A percentile compares a stretch with the other conserved stretches of the same genome.
Conservation (phyloP, 495 filamentous ascomycete species). For the Tuber aestivum region DNA sequence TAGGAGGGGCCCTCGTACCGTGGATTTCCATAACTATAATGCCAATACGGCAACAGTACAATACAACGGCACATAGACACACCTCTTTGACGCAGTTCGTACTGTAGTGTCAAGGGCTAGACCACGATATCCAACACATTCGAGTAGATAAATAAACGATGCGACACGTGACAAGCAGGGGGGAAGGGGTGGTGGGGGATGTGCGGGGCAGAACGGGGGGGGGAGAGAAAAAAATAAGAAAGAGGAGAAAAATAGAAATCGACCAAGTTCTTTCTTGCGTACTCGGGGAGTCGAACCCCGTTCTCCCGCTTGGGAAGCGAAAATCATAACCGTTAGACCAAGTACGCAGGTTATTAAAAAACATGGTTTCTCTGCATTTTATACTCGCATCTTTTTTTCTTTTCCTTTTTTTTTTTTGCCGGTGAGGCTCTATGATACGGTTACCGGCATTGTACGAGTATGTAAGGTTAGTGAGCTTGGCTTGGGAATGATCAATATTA, state of each 20-base stretch:
- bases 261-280: too few species aligned
- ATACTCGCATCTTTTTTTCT: background rate
- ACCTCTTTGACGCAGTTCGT: background rate
- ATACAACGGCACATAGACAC: background rate
- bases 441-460: too few species aligned
- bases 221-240: background rate
- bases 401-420: too few species aligned
- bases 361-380: background rate
- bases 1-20: too few species aligned
- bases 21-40: too few species aligned
- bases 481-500: background rate
- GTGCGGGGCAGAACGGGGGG: too few species aligned
- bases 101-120: too few species aligned
- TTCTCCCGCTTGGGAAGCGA: conserved; percentile 35
- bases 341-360: conserved; percentile 11
- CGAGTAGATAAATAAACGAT: background rate
- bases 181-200: too few species aligned
- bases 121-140: background rate
- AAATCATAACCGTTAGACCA: conserved; percentile 37
- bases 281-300: conserved; percentile 32
- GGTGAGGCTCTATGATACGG: background rate
- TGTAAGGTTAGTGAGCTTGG: too few species aligned
- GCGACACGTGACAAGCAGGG: background rate
- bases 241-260: background rate
- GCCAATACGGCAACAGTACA: background rate